Evolutionary conservation across 1,139 yeast genomes (phyloP).

Genomic region (Wickerhamomyces sp.): DNA sequence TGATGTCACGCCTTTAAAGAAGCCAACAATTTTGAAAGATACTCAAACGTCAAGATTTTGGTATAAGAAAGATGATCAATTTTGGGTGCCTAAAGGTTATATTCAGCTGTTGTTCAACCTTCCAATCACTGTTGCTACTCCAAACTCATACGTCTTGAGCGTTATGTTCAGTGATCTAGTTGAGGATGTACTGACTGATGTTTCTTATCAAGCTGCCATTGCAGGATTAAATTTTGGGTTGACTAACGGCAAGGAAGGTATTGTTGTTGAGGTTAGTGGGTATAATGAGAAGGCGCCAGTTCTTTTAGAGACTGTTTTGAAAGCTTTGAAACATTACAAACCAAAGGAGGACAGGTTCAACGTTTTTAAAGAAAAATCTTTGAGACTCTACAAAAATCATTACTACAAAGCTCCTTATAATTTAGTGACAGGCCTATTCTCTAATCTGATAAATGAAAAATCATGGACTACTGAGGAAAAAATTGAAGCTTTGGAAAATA

Average conservation of each 20-base stretch:
- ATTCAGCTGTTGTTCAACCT: constrained; percentile 61
- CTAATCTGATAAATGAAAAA: constrained; percentile 63
- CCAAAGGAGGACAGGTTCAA: constrained; percentile 60
- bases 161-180: constrained; percentile 63
- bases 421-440: constrained; percentile 63
- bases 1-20: constrained; percentile 32
- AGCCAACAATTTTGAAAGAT: constrained; percentile 46
- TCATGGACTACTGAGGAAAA: constrained; percentile 65
- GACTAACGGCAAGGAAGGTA: constrained; percentile 62
- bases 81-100: constrained; percentile 83
- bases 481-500: constrained; percentile 42
- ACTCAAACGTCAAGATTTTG: constrained; percentile 52
- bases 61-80: constrained; percentile 89
- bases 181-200: constrained; percentile 71
- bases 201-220: constrained; percentile 77
- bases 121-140: constrained; percentile 58
- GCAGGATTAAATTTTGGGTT: constrained; percentile 70
- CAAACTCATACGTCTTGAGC: constrained; percentile 53
- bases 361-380: constrained; percentile 57
- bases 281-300: constrained; percentile 76
- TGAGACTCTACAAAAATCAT: constrained; percentile 62
- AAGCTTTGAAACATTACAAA: constrained; percentile 46
- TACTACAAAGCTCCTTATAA: constrained; percentile 72
- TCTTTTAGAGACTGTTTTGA: constrained; percentile 56
- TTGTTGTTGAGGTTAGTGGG: constrained; percentile 66